phyloP scores from a whole-genome alignment of 2,329 filamentous ascomycete species.

The Cercospora zeina region DNA sequence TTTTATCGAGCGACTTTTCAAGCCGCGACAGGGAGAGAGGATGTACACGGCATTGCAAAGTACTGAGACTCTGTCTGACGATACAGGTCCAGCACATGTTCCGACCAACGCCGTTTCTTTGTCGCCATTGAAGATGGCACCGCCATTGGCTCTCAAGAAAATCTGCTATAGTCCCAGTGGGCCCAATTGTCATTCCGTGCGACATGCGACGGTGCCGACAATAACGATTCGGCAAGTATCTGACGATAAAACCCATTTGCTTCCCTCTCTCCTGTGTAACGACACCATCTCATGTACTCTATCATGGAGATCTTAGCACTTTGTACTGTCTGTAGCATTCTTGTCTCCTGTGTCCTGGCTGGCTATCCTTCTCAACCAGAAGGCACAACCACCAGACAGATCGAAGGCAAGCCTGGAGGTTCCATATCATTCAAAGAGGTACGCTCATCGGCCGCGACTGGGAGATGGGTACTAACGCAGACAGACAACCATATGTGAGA shows the following conservation, averaged over 20 bases:
- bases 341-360: constrained; percentile 18
- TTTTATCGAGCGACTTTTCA: neutral
- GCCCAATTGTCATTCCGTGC: neutral
- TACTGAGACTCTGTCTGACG: neutral
- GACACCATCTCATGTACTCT: neutral
- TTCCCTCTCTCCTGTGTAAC: neutral
- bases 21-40: neutral
- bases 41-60: neutral
- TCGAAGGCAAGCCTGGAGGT: constrained; percentile 18
- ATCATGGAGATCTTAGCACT: neutral
- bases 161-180: neutral
- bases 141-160: neutral
- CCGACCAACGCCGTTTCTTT: neutral
- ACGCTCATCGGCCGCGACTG: neutral
- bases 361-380: constrained; percentile 24
- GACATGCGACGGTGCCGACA: neutral
- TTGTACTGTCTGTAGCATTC: constrained; percentile 4
- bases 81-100: neutral
- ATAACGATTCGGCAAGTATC: neutral
- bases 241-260: neutral
- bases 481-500: constrained; percentile 52
- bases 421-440: constrained; percentile 34
- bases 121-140: neutral
- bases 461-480: constrained; percentile 4
- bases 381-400: constrained; percentile 21